A percentile compares a stretch with the other conserved stretches of the same genome.
Evolutionary conservation across 768 basidiomycete species (phyloP).

Genomic region (Cystobasidium tubakii): DNA sequence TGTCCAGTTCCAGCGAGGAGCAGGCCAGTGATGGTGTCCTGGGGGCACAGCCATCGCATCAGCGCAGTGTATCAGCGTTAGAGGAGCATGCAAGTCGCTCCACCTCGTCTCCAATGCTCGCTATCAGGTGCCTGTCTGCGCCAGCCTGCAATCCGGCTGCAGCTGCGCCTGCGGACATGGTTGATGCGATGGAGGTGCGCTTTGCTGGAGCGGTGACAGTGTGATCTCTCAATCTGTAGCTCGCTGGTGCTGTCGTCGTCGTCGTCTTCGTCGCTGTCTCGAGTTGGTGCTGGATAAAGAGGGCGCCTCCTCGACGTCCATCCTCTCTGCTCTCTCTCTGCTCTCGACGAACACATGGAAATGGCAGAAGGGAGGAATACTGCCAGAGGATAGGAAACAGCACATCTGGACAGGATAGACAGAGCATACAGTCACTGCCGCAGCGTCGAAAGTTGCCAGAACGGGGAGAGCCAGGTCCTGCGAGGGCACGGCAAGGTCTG

Average conservation of each 20-base stretch:
- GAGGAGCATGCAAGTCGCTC: neutral
- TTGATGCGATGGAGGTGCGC: neutral
- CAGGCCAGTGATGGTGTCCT: constrained; percentile 97
- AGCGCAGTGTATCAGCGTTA: neutral
- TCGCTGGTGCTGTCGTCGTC: too few relatives aligned
- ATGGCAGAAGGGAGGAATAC: neutral
- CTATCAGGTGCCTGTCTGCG: constrained; percentile 70
- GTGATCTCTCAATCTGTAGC: too few relatives aligned
- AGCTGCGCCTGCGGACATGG: constrained; percentile 4
- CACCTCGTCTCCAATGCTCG: constrained; percentile 97
- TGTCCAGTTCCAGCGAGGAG: constrained; percentile 92
- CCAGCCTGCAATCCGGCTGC: constrained; percentile 18
- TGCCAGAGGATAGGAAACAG: neutral
- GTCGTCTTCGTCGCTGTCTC: too few relatives aligned
- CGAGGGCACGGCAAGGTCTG: too few relatives aligned
- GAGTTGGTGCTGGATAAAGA: neutral
- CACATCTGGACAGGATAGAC: neutral
- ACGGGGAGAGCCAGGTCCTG: too few relatives aligned
- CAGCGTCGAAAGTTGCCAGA: too few relatives aligned
- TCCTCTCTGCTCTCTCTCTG: neutral
- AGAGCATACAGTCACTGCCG: neutral
- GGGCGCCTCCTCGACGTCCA: neutral
- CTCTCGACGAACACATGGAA: neutral
- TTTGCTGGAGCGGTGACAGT: too few relatives aligned
- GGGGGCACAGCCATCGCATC: neutral